These are phyloP conservation scores for Curvularia lunata DNA, from an alignment of 2,329 filamentous ascomycete genomes.

Conservation along the genomic window DNA sequence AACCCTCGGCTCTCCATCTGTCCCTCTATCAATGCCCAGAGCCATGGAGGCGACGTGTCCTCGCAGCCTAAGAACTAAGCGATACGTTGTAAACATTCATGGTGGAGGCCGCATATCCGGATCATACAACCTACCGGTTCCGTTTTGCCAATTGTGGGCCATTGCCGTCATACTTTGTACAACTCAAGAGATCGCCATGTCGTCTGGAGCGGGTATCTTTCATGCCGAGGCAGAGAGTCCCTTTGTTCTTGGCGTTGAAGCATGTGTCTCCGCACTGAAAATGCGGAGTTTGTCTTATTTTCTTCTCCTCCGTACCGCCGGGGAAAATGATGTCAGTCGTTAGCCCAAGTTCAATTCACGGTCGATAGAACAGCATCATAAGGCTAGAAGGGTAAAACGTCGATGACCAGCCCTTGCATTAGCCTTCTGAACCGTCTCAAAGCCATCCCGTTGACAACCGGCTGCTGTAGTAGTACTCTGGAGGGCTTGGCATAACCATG, in stretches of 20 bases:
- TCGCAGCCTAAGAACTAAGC: conserved; percentile 10
- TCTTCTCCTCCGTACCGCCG: not conserved
- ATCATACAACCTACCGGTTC: conserved; percentile 10
- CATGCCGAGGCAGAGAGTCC: not conserved
- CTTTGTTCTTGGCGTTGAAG: not conserved
- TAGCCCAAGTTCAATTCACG: not conserved
- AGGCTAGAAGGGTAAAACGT: not conserved
- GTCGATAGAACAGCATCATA: not conserved
- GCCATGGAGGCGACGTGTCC: conserved; percentile 16
- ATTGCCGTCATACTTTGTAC: conserved; percentile 16
- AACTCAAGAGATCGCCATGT: not conserved
- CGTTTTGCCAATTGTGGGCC: conserved; percentile 12
- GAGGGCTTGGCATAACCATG: not conserved
- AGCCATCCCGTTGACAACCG: not conserved
- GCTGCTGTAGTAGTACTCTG: not conserved
- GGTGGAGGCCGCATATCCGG: conserved; percentile 12
- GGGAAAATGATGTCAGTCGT: not conserved
- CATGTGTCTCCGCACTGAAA: not conserved
- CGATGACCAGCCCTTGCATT: not conserved
- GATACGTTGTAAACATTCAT: conserved; percentile 7
- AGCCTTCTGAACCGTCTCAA: not conserved
- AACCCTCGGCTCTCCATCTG: conserved; percentile 9
- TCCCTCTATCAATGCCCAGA: conserved; percentile 4
- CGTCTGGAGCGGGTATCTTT: not conserved
- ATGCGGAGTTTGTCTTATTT: not conserved